Conservation (phyloP, 2,329 filamentous ascomycete species). For the Dryadomyces quercus-mongolicae region DNA sequence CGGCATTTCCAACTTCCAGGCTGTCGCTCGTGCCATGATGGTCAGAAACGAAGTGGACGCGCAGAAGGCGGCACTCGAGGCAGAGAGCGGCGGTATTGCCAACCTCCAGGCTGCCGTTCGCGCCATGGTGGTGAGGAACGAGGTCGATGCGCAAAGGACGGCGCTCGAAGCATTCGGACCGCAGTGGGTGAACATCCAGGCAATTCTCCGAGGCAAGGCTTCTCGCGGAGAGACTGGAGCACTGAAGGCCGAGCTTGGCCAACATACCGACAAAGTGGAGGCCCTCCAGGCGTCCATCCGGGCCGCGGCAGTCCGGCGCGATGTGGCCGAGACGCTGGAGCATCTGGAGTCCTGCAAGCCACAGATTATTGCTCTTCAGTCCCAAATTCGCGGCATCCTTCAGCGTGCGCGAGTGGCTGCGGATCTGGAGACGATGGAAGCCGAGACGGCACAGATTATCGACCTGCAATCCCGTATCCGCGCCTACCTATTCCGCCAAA, state of each 20-base stretch:
- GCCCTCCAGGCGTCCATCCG: constrained; percentile 39
- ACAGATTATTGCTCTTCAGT: constrained; percentile 41
- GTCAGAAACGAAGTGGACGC: constrained; percentile 39
- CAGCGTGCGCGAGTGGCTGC: constrained; percentile 35
- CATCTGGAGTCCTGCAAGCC: constrained; percentile 32
- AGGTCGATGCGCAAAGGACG: constrained; percentile 37
- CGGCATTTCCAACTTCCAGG: constrained; percentile 48
- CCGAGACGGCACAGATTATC: constrained; percentile 42
- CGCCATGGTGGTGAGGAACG: constrained; percentile 46
- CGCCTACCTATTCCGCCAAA: constrained; percentile 51
- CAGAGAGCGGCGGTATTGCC: constrained; percentile 35
- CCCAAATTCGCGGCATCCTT: constrained; percentile 48
- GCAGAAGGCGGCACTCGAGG: constrained; percentile 37
- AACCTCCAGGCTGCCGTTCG: constrained; percentile 55
- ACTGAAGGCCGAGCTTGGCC: constrained; percentile 35
- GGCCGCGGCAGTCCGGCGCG: constrained; percentile 40
- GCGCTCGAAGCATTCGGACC: constrained; percentile 36
- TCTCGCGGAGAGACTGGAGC: constrained; percentile 30
- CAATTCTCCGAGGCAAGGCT: constrained; percentile 33
- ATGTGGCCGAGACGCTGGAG: constrained; percentile 35
- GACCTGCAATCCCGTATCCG: constrained; percentile 56
- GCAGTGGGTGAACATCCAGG: constrained; percentile 38
- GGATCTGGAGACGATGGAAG: constrained; percentile 43
- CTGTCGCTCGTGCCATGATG: constrained; percentile 51
- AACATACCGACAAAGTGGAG: constrained; percentile 30